phyloP scores from a whole-genome alignment of 2,329 filamentous ascomycete species.

The Pseudogymnoascus sp. region DNA sequence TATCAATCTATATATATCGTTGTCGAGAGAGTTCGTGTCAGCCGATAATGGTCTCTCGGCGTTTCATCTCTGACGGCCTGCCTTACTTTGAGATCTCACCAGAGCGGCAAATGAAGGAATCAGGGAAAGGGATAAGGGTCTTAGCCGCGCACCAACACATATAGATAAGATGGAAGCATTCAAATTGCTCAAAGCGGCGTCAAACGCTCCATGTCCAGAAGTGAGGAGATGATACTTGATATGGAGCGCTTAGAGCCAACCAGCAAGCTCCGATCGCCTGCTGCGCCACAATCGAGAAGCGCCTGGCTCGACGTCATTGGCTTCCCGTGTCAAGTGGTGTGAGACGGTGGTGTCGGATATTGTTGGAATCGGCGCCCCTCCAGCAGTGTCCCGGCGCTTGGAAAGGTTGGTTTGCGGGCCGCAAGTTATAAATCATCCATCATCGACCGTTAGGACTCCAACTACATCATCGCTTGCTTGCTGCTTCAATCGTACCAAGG shows the following conservation, averaged over 20 bases:
- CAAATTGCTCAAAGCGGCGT: background rate
- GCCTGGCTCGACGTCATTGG: constrained; percentile 5
- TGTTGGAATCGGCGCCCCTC: constrained; percentile 1
- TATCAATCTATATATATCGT: background rate
- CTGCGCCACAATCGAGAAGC: constrained; percentile 7
- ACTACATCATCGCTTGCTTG: background rate
- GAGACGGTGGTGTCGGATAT: constrained; percentile 1
- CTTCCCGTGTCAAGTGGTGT: background rate
- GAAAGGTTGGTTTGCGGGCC: background rate
- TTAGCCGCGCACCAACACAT: constrained; percentile 2
- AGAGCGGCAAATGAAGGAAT: background rate
- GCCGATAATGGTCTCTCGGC: background rate
- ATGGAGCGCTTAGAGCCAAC: background rate
- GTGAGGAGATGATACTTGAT: background rate
- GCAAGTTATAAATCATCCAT: background rate
- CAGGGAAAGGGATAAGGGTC: background rate
- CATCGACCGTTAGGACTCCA: background rate
- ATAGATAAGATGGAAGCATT: background rate
- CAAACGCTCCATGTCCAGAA: constrained; percentile 4
- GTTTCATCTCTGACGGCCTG: background rate
- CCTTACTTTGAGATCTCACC: background rate
- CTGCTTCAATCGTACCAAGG: background rate
- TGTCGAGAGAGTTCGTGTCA: background rate
- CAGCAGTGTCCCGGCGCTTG: background rate
- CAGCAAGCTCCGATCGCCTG: constrained; percentile 2